phyloP scores from a whole-genome alignment of 2,329 filamentous ascomycete species.

The Neonectria coccinea region DNA sequence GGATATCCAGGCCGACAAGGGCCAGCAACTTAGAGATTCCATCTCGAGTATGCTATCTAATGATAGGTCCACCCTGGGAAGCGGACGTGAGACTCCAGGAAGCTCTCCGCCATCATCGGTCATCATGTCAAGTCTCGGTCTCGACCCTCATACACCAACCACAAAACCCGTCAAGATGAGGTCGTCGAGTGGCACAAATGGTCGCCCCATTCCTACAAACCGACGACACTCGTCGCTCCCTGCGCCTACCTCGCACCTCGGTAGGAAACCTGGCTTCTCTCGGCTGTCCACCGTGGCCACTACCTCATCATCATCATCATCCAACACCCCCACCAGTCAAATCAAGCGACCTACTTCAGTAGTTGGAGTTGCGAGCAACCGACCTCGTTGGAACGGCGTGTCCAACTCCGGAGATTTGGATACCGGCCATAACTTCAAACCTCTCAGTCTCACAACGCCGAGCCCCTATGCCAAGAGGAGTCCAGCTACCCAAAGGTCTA shows the following conservation, averaged over 20 bases:
- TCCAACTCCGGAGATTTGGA: constrained; percentile 73
- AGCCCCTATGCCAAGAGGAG: constrained; percentile 66
- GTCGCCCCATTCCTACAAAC: constrained; percentile 58
- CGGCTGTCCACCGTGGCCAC: constrained; percentile 61
- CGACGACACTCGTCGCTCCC: constrained; percentile 64
- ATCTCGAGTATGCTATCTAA: constrained; percentile 92
- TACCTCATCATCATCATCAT: constrained; percentile 64
- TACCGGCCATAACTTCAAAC: constrained; percentile 76
- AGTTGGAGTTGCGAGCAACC: constrained; percentile 61
- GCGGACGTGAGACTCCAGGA: constrained; percentile 76
- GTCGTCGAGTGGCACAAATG: constrained; percentile 60
- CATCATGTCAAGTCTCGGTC: constrained; percentile 67
- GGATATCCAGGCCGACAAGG: constrained; percentile 74
- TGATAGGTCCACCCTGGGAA: constrained; percentile 78
- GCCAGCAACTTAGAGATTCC: constrained; percentile 87
- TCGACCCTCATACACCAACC: constrained; percentile 61
- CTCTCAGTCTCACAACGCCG: constrained; percentile 69
- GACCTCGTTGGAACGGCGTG: constrained; percentile 79
- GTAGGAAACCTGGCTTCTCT: constrained; percentile 57
- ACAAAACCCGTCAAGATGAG: constrained; percentile 59
- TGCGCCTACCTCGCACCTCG: constrained; percentile 54
- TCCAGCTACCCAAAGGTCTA: constrained; percentile 55
- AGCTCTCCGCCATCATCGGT: constrained; percentile 74
- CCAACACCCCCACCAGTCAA: constrained; percentile 52
- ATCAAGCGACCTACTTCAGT: constrained; percentile 60